Evolutionary conservation across 129 eudicot species (phyloP), one percentile per base, ranked within the genome.

Genomic region (Flaveria linearis): DNA sequence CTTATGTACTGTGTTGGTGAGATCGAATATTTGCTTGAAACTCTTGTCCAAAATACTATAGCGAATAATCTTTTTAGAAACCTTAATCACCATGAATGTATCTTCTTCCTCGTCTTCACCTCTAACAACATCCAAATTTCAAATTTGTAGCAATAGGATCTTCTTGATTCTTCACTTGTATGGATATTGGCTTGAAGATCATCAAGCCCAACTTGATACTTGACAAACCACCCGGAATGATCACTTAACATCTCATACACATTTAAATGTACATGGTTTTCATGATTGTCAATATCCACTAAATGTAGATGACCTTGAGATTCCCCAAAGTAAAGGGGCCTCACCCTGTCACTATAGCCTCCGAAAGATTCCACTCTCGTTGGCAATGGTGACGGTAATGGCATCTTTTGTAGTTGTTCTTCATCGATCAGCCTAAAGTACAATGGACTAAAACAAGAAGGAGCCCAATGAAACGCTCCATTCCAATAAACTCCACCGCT

Each of bases 291-390:
- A 0, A 39, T 52, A 26, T 80, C 83, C 49, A 79, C 74, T 26
- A 80, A 45, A 80, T 86, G 85, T 70, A 86, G 64, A 76, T 86
- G 85, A 60, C 84, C 85, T 51, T 63, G 20, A 49, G 83, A 80
- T 77, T 86, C 85, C 42, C 83, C 83, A 1, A 82, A 76, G 71
- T 82, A 86, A 65, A 63, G 28, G 12, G 76, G 82, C 43, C 70
- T 49, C 9, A 22, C 28, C 11, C 79, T 76, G 0, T 53, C 46
- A 16, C 13, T 30, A 13, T 43, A 51, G n/a, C 58, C 46, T 52
- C 17, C 30, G 9, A n/a, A 58, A 28, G 62, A 28, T 2, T 20
- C 41, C 33, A 39, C 68, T 11, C 53, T 17, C 36, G 18, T 53
- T 9, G 17, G 51, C 53, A 50, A 20, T 6, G 75, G 62, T 28